Conservation (phyloP, 495 filamentous ascomycete genomes). For the Hypoxylon crocopeplum region DNA sequence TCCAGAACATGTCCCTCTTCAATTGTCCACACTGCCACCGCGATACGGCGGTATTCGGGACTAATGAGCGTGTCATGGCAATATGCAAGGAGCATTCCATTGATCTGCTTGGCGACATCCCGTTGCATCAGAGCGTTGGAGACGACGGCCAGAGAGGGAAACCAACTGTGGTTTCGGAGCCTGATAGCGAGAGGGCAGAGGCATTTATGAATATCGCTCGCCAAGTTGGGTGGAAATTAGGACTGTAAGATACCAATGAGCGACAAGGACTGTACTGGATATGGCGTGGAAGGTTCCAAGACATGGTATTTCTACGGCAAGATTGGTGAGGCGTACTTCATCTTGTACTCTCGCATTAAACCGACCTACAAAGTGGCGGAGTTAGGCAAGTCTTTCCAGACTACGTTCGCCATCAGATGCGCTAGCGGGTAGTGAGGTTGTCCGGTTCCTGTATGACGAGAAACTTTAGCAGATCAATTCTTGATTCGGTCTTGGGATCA, state of each 20-base stretch:
- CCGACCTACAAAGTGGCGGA: background rate
- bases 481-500: constrained; percentile 6
- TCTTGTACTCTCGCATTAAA: background rate
- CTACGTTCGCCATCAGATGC: background rate
- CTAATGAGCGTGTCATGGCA: constrained; percentile 51
- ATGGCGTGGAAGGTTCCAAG: background rate
- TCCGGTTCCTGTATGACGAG: constrained; percentile 33
- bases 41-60: constrained; percentile 81
- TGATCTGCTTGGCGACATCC: constrained; percentile 85
- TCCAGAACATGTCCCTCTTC: constrained; percentile 95
- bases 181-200: constrained; percentile 69
- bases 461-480: constrained; percentile 41
- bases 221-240: constrained; percentile 62
- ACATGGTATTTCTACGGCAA: background rate
- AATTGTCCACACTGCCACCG: constrained; percentile 77
- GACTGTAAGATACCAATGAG: constrained; percentile 27
- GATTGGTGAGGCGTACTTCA: no score
- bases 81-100: constrained; percentile 66
- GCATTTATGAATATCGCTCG: constrained; percentile 76
- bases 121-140: constrained; percentile 84
- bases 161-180: constrained; percentile 90
- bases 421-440: background rate
- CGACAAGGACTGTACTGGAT: background rate
- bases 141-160: constrained; percentile 87
- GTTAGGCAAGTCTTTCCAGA: background rate